Evolutionary conservation across 2,329 filamentous ascomycete species (phyloP), one percentile per base, ranked within the genome.

Genomic region (Pseudogymnoascus sp.): DNA sequence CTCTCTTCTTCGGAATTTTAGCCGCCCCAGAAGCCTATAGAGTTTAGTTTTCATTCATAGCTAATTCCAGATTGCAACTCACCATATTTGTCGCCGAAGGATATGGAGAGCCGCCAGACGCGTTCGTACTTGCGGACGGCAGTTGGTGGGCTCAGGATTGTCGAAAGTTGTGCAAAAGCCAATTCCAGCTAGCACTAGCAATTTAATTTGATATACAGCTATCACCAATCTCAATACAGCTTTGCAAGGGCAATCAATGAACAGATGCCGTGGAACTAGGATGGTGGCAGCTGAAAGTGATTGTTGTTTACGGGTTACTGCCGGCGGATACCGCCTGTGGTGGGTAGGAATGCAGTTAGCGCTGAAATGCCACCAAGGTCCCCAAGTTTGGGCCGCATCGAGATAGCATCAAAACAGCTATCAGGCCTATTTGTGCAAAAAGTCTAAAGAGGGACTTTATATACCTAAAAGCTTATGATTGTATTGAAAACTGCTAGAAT

Each of bases 1-100:
- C 60, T 18, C 58, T 58, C 26, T 60, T 61, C 9, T 5, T 52
- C 26, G 45, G 45, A 2, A 30, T 13, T 30, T 52, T 52, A 52
- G n/a, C 45, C 13, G 26, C 23, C 15, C 3, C 21, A 0, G 45
- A 26, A 18, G 45, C 45, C 45, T 52, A 15, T 52, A 18, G 7
- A 18, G 13, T 12, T 52, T 19, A 52, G 5, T 30, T 30, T 30
- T 2, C 5, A 7, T 52, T 19, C 26, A 3, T 52, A 30, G 12
- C 23, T 18, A 18, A 18, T 30, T 12, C 9, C 5, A 10, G 26
- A 30, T 30, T 9, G 21, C 18, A 52, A 52, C 15, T 23, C 9
- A 52, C 45, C 45, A 52, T 52, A 26, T 15, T 52, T 30, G 19
- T 5, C 19, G 38, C 10, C 23, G 19, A 21, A 41, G 10, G 12